Conservation (phyloP, 2,329 filamentous ascomycete genomes). For the Trichoderma harzianum region DNA sequence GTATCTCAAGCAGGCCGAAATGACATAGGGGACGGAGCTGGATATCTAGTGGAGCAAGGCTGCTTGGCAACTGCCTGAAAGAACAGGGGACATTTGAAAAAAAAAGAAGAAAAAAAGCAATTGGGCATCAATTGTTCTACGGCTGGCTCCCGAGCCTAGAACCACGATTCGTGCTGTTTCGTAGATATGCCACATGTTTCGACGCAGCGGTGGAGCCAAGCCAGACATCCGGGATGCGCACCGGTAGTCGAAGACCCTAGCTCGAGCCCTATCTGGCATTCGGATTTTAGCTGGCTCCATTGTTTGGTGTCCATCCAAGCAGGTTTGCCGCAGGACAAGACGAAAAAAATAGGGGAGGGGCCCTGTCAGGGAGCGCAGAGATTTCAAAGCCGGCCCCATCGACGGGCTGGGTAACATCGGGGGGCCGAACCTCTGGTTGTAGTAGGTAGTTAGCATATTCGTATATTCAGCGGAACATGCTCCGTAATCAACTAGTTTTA, state of each 20-base stretch:
- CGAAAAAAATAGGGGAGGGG: not conserved
- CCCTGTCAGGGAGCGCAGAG: not conserved
- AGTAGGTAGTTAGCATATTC: not conserved
- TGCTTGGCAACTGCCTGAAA: not conserved
- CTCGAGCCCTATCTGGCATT: not conserved
- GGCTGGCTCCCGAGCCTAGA: not conserved
- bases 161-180: not conserved
- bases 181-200: not conserved
- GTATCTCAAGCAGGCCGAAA: not conserved
- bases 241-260: not conserved
- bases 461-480: not conserved
- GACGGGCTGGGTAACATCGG: not conserved
- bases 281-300: constrained; percentile 2
- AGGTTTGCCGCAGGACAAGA: not conserved
- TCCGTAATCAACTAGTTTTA: not conserved
- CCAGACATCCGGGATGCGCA: not conserved
- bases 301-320: not conserved
- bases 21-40: not conserved
- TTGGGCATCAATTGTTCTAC: not conserved
- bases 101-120: not conserved
- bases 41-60: not conserved
- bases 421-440: not conserved
- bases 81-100: not conserved
- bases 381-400: constrained; percentile 5
- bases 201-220: not conserved